phyloP scores from a whole-genome alignment of 2,329 filamentous ascomycete species.

The Botrytis byssoidea region DNA sequence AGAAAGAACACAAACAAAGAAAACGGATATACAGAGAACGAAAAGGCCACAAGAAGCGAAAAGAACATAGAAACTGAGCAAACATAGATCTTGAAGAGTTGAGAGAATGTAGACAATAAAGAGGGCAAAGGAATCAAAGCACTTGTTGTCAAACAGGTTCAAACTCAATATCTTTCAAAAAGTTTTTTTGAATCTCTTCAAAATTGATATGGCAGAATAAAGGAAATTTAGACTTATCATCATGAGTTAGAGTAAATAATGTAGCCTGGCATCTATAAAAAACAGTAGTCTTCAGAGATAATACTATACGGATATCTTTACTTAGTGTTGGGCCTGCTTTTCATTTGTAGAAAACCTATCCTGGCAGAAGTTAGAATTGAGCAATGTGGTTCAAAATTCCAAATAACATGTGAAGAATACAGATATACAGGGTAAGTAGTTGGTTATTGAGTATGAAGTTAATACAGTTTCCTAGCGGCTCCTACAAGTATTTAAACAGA shows the following conservation, averaged over 20 bases:
- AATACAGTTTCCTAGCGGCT: neutral
- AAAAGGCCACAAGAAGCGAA: neutral
- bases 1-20: neutral
- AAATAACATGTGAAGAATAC: neutral
- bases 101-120: neutral
- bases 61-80: neutral
- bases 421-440: neutral
- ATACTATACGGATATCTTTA: neutral
- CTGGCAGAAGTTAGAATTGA: neutral
- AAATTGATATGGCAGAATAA: neutral
- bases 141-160: neutral
- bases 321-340: neutral
- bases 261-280: neutral
- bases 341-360: neutral
- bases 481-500: neutral
- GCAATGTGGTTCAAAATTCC: neutral
- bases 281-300: neutral
- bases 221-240: neutral
- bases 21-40: neutral
- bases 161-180: neutral
- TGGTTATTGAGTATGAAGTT: neutral
- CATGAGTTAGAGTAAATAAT: neutral
- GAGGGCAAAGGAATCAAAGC: neutral
- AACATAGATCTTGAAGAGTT: neutral
- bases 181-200: neutral